These are phyloP conservation scores for Termitomyces sp. DNA, from an alignment of 768 basidiomycete genomes.

Conservation along the genomic window DNA sequence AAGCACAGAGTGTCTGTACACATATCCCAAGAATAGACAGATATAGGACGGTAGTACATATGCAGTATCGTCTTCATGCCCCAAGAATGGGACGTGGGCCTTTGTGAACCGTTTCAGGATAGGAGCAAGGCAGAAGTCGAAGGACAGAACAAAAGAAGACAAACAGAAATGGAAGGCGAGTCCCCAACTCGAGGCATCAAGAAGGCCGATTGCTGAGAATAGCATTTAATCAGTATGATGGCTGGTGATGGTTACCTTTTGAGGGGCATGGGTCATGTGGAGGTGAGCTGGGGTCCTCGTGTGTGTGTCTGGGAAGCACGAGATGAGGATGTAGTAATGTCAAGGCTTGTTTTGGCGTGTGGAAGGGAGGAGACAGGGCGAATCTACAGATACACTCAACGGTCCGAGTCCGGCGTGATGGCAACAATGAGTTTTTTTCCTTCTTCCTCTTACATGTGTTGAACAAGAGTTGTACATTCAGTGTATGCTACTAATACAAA, in stretches of 20 bases:
- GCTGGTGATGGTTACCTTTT: not conserved
- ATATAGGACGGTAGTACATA: not conserved
- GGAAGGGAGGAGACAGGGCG: not conserved
- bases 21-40: not conserved
- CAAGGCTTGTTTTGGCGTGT: not conserved
- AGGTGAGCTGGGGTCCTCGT: not conserved
- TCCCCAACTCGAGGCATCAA: conserved; percentile 5
- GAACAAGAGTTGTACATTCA: not conserved
- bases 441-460: not conserved
- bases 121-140: not conserved
- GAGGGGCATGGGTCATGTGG: conserved; percentile 5
- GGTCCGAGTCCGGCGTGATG: not conserved
- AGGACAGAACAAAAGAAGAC: conserved; percentile 1
- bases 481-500: conserved; percentile 12
- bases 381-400: not conserved
- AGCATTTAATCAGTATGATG: conserved; percentile 14
- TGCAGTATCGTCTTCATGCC: not conserved
- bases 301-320: not conserved
- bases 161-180: conserved; percentile 1
- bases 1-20: not conserved
- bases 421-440: not conserved
- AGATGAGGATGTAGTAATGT: not conserved
- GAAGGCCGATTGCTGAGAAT: conserved; percentile 2
- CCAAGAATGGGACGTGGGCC: not conserved
- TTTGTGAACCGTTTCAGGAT: conserved; percentile 1